These are phyloP conservation scores for Schizonepeta tenuifolia DNA, from an alignment of 257 asterid genomes.

Conservation along the genomic window DNA sequence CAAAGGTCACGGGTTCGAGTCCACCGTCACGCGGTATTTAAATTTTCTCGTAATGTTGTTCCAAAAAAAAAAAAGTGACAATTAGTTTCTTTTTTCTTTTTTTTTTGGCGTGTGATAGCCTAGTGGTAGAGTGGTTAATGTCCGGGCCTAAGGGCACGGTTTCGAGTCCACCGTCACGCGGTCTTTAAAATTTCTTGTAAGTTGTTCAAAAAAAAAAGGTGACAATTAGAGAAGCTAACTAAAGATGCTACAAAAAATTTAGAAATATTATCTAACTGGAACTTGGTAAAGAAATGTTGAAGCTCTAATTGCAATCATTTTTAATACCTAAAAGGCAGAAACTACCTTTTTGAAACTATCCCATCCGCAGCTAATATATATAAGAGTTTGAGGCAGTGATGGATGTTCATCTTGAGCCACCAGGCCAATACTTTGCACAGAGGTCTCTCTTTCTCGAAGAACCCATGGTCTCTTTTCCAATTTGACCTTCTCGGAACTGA, in stretches of 20 bases:
- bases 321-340: constrained; percentile 20
- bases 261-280: neutral
- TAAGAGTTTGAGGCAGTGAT: constrained; percentile 75
- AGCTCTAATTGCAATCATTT: constrained; percentile 21
- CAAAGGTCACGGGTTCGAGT: too few relatives aligned
- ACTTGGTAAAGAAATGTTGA: neutral
- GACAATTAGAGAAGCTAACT: constrained; percentile 7
- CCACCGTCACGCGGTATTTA: too few relatives aligned
- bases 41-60: too few relatives aligned
- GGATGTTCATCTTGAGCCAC: constrained; percentile 50
- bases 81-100: too few relatives aligned
- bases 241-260: neutral
- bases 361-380: constrained; percentile 97
- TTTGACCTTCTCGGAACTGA: constrained; percentile 49
- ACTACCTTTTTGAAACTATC: constrained; percentile 87
- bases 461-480: constrained; percentile 91
- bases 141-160: too few relatives aligned
- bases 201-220: too few relatives aligned
- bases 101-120: too few relatives aligned
- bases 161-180: too few relatives aligned
- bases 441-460: constrained; percentile 74
- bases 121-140: too few relatives aligned
- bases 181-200: too few relatives aligned
- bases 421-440: constrained; percentile 51
- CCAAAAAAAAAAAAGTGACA: too few relatives aligned